phyloP scores from a whole-genome alignment of 2,329 filamentous ascomycete species.

The Colletotrichum salicis region DNA sequence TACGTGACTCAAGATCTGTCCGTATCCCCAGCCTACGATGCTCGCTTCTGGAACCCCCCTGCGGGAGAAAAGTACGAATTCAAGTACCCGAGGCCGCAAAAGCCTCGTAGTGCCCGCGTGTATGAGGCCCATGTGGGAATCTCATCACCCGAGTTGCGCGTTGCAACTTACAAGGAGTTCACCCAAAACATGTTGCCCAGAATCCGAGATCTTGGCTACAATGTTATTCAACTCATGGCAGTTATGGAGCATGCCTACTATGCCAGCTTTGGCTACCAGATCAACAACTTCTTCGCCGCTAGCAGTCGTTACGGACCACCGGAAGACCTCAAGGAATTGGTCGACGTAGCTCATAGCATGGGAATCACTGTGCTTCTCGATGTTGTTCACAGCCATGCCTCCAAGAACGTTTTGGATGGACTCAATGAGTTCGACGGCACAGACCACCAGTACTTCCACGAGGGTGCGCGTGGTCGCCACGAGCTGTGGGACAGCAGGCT shows the following conservation, averaged over 20 bases:
- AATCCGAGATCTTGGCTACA: constrained; percentile 92
- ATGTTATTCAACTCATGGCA: constrained; percentile 98
- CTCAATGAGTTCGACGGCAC: constrained; percentile 96
- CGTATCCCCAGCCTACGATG: constrained; percentile 93
- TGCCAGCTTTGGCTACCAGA: constrained; percentile 97
- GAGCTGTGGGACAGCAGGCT: constrained; percentile 96
- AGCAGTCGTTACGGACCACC: constrained; percentile 94
- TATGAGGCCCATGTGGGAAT: constrained; percentile 99
- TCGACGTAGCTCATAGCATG: constrained; percentile 92
- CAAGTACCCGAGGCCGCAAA: constrained; percentile 83
- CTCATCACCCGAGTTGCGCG: constrained; percentile 86
- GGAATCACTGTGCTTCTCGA: constrained; percentile 93
- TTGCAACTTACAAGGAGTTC: constrained; percentile 97
- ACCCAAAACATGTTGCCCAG: constrained; percentile 90
- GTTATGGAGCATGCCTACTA: constrained; percentile 99
- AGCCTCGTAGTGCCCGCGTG: constrained; percentile 86
- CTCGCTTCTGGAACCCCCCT: constrained; percentile 96
- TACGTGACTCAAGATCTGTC: constrained; percentile 93
- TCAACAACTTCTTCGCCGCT: constrained; percentile 98
- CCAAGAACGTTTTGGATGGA: constrained; percentile 95
- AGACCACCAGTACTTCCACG: constrained; percentile 96
- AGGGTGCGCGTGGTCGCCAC: constrained; percentile 83
- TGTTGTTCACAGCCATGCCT: constrained; percentile 97
- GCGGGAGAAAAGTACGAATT: constrained; percentile 80
- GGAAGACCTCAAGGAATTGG: constrained; percentile 94